Percentiles rank a stretch among this genome's conserved stretches.
phyloP scores from a whole-genome alignment of 2,329 filamentous ascomycete species.

The Harringtonia lauricola region DNA sequence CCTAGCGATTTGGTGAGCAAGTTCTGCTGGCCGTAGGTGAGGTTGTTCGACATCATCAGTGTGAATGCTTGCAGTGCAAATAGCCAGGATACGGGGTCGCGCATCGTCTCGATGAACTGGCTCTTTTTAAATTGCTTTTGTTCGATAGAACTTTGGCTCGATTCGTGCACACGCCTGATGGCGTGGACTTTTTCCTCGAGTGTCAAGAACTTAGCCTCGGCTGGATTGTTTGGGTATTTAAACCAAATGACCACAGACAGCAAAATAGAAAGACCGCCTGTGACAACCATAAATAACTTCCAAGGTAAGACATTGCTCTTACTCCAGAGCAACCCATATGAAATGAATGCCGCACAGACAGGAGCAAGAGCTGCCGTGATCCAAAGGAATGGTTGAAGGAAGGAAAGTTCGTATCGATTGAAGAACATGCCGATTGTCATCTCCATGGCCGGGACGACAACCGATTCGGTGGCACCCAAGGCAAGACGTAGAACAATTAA shows the following conservation, averaged over 20 bases:
- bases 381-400: constrained; percentile 23
- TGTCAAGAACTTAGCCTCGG: no score
- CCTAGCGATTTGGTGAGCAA: constrained; percentile 24
- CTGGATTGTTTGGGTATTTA: constrained; percentile 15
- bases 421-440: constrained; percentile 30
- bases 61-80: constrained; percentile 19
- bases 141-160: constrained; percentile 24
- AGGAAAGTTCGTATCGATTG: constrained; percentile 21
- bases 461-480: constrained; percentile 15
- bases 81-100: constrained; percentile 13
- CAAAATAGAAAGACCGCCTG: constrained; percentile 22
- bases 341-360: constrained; percentile 25
- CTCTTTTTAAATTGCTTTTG: constrained; percentile 23
- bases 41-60: constrained; percentile 25
- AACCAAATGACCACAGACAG: constrained; percentile 23
- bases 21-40: constrained; percentile 29
- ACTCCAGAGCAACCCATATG: constrained; percentile 28
- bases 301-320: constrained; percentile 19
- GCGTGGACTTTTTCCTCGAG: constrained; percentile 2
- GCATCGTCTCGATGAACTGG: constrained; percentile 12
- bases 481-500: constrained; percentile 24
- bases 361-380: constrained; percentile 21
- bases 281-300: constrained; percentile 29
- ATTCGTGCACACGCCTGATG: constrained; percentile 20
- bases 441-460: constrained; percentile 26